These are phyloP conservation scores for Nyctanthes arbortristis DNA, from an alignment of 257 asterid genomes.

Conservation along the genomic window DNA sequence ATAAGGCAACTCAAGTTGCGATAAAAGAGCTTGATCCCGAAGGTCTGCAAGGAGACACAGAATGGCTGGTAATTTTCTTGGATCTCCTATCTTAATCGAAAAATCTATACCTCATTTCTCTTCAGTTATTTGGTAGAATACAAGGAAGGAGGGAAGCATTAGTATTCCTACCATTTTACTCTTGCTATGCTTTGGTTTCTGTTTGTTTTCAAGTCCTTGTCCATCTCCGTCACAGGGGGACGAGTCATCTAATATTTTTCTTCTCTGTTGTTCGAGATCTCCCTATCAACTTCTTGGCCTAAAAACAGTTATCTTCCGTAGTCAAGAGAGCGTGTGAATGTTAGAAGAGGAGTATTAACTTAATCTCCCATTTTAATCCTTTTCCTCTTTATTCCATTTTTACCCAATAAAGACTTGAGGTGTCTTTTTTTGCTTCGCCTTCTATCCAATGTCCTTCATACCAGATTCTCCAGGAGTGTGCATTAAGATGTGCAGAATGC, in stretches of 20 bases:
- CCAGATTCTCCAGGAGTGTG: neutral
- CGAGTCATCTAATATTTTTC: neutral
- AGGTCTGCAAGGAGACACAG: slow-evolving; percentile 88
- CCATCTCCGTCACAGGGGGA: neutral
- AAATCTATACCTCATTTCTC: neutral
- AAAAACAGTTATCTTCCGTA: neutral
- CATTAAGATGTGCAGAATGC: neutral
- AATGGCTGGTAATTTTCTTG: slow-evolving; percentile 75
- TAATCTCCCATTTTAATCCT: neutral
- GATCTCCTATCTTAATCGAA: slow-evolving; percentile 1
- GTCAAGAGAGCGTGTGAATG: neutral
- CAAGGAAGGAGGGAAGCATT: neutral
- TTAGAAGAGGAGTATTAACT: neutral
- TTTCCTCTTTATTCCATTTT: neutral
- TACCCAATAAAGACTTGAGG: neutral
- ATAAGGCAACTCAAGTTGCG: slow-evolving; percentile 68
- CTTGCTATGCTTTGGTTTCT: neutral
- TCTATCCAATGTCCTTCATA: neutral
- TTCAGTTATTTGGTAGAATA: neutral
- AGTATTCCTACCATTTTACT: neutral
- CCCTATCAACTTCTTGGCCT: neutral
- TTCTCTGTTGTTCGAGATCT: neutral
- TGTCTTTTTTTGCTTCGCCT: neutral
- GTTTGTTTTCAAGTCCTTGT: neutral
- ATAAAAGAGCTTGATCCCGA: slow-evolving; percentile 90